A percentile compares a stretch with the other conserved stretches of the same genome.
Evolutionary conservation across 257 asterid species (phyloP).

Genomic region (Cordia subcordata): DNA sequence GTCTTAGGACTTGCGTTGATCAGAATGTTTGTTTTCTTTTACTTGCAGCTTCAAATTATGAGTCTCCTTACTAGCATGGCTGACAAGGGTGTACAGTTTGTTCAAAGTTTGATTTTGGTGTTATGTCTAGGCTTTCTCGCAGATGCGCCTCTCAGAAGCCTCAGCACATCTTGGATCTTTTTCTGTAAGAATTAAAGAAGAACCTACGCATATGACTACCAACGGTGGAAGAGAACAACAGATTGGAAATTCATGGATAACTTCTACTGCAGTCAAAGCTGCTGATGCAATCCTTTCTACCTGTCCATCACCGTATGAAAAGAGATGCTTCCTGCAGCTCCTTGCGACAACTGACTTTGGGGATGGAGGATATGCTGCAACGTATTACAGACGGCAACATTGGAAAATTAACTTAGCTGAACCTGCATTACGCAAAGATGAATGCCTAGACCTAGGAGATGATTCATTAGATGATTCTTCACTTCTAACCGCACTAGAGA

Average conservation of each 20-base stretch:
- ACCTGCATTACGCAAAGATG: conserved; percentile 82
- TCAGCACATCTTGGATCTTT: conserved; percentile 94
- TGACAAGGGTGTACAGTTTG: neutral
- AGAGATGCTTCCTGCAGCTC: conserved; percentile 83
- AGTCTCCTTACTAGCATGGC: no score
- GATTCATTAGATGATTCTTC: conserved; percentile 80
- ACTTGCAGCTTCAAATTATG: no score
- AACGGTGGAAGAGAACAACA: conserved; percentile 55
- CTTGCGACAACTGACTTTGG: conserved; percentile 88
- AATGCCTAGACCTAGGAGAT: conserved; percentile 72
- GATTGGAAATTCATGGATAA: conserved; percentile 57
- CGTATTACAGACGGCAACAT: conserved; percentile 58
- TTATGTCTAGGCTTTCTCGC: conserved; percentile 78
- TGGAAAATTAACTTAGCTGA: conserved; percentile 97
- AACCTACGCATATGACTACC: conserved; percentile 41
- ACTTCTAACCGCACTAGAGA: conserved; percentile 68
- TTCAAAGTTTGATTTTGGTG: neutral
- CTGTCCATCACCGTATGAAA: conserved; percentile 89
- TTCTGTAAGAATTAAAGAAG: conserved; percentile 85
- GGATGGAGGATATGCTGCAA: conserved; percentile 79
- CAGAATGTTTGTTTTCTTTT: no score
- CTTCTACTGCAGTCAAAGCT: conserved; percentile 78
- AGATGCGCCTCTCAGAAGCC: conserved; percentile 95
- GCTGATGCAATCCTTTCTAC: conserved; percentile 83
- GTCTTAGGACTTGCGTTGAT: no score